phyloP scores from a whole-genome alignment of 2,329 filamentous ascomycete genomes.

The Aspergillaceae sp. region DNA sequence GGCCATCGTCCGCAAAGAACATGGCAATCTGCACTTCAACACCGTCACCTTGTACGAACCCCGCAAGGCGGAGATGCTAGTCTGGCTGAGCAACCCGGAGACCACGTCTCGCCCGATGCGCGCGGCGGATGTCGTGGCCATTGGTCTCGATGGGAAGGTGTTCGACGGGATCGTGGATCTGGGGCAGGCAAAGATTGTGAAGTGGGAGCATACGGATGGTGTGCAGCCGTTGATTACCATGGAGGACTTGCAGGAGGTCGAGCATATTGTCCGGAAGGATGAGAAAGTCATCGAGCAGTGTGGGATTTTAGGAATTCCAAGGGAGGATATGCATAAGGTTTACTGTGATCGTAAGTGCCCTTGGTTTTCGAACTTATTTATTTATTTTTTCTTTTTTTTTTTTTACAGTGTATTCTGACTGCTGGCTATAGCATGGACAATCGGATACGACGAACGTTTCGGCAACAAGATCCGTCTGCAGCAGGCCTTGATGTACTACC shows the following conservation, averaged over 20 bases:
- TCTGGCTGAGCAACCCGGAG: conserved; percentile 62
- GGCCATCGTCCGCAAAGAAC: conserved; percentile 57
- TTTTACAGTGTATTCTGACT: neutral
- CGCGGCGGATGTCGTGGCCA: conserved; percentile 74
- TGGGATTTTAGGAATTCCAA: conserved; percentile 67
- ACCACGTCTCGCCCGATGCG: conserved; percentile 56
- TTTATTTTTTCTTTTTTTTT: conserved; percentile 10
- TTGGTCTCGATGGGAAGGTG: conserved; percentile 68
- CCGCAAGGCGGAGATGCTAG: conserved; percentile 72
- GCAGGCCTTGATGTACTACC: conserved; percentile 93
- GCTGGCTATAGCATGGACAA: conserved; percentile 63
- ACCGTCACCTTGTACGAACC: conserved; percentile 78
- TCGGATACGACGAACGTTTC: conserved; percentile 86
- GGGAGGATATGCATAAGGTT: conserved; percentile 84
- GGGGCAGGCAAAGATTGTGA: conserved; percentile 54
- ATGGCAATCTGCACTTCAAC: conserved; percentile 72
- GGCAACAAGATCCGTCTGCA: conserved; percentile 71
- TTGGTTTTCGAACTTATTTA: no score
- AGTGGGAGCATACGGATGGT: conserved; percentile 67
- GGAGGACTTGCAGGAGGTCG: conserved; percentile 77
- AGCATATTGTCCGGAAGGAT: conserved; percentile 66
- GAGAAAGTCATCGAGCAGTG: conserved; percentile 88
- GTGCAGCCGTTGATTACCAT: conserved; percentile 86
- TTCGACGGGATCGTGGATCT: conserved; percentile 77
- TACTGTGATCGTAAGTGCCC: conserved; percentile 67